Evolutionary conservation across 108 stramenopile genomes (phyloP), one percentile per base, ranked within the genome.

Genomic region (Cylindrotheca closterium): DNA sequence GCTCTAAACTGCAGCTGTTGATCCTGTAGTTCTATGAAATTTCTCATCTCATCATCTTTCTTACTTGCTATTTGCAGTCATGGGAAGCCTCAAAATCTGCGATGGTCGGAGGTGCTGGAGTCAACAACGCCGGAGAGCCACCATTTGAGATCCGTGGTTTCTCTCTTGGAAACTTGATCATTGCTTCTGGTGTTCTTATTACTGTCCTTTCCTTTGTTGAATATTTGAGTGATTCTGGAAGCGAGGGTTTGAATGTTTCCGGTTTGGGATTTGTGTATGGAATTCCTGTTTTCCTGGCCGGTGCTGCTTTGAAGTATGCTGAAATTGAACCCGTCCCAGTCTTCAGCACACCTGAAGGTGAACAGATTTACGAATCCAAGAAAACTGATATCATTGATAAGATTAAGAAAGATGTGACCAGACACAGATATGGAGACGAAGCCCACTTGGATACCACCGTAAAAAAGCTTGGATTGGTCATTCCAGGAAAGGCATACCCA

Each of bases 81-180:
- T 93, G 92, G 92, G 8, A 68, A 19, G 75, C 93, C 25, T 61
- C 84, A 10, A 88, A 88, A 31, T 82, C 82, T 4, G 89, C 90
- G 60, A 92, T 92, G 90, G 84, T 94, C 65, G 93, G 92, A 2
- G 95, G 92, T n/a, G 97, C 96, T 18, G 97, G 96, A 8, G 88
- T 96, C 29, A 94, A 91, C 71, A 92, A 94, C 34, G 91, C 91
- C 7, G 96, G 96, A 52, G 96, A 98, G 68, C 95, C 96, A n/a
- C 97, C 97, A 5, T 97, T 98, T 62, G 96, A 98, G 78, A 96
- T 98, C 68, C 96, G 96, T 28, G 97, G 97, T 19, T 97, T 98
- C 65, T 96, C 96, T 21, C 75, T 98, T 3, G 96, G 94, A 50
- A 96, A 94, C 58, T 73, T 91, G n/a, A 82, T 95, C n/a, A 81